Percentiles rank a stretch among this genome's conserved stretches.
These are phyloP conservation scores for Annulohypoxylon nitens DNA, from an alignment of 495 filamentous ascomycete species.

Conservation along the genomic window DNA sequence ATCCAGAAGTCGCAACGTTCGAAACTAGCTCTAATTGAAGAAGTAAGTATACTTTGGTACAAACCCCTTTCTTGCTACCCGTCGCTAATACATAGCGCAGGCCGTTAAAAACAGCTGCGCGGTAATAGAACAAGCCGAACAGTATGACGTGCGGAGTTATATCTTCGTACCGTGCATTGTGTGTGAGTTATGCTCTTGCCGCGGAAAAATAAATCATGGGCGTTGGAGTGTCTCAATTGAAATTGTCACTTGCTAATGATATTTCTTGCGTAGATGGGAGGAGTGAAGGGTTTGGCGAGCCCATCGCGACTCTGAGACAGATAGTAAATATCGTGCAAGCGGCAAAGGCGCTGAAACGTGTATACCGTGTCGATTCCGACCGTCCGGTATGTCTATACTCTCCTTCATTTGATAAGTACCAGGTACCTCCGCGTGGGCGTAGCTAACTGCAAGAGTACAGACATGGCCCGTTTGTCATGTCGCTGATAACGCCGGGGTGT, in stretches of 20 bases:
- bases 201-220: background rate
- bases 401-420: background rate
- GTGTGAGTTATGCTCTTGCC: constrained; percentile 41
- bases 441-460: constrained; percentile 47
- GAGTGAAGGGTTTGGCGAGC: constrained; percentile 63
- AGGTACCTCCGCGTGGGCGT: background rate
- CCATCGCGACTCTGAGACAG: constrained; percentile 60
- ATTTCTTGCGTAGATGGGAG: constrained; percentile 52
- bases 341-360: constrained; percentile 52
- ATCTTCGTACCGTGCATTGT: constrained; percentile 64
- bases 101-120: constrained; percentile 51
- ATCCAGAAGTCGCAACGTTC: constrained; percentile 52
- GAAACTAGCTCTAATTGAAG: background rate
- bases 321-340: constrained; percentile 61
- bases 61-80: background rate
- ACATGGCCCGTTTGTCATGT: constrained; percentile 65
- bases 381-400: constrained; percentile 48
- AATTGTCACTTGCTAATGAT: background rate
- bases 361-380: constrained; percentile 56
- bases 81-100: constrained; percentile 40
- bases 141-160: constrained; percentile 58
- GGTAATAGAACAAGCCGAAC: constrained; percentile 56
- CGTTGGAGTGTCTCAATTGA: background rate
- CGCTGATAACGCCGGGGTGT: constrained; percentile 58
- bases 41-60: background rate